phyloP scores from a whole-genome alignment of 257 asterid species.

The Phtheirospermum japonicum region DNA sequence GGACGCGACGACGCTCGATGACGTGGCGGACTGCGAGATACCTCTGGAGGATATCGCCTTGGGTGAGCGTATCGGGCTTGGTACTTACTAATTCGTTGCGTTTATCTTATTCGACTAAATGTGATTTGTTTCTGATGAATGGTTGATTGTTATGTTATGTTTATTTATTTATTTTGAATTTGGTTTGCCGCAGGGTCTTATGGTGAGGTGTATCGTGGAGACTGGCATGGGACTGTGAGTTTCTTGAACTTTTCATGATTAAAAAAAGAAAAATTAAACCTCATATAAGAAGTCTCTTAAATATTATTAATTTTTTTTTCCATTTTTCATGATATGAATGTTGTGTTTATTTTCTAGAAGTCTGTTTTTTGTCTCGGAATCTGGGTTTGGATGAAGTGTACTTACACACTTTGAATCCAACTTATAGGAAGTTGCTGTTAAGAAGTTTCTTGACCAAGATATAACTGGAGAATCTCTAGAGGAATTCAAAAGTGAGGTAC shows the following conservation, averaged over 20 bases:
- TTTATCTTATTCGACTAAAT: slow-evolving; percentile 17
- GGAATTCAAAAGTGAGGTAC: slow-evolving; percentile 96
- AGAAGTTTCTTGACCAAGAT: slow-evolving; percentile 89
- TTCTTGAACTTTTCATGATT: slow-evolving; percentile 18
- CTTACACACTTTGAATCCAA: slow-evolving; percentile 31
- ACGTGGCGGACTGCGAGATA: slow-evolving; percentile 95
- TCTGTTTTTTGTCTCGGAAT: slow-evolving; percentile 21
- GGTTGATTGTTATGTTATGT: slow-evolving; percentile 14
- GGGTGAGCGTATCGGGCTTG: slow-evolving; percentile 99
- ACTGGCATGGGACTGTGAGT: slow-evolving; percentile 99
- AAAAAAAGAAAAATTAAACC: too few relatives aligned
- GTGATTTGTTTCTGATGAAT: slow-evolving; percentile 23
- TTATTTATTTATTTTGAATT: slow-evolving; percentile 14
- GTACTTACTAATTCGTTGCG: slow-evolving; percentile 46
- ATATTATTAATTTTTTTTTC: slow-evolving; percentile 1
- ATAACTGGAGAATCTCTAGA: slow-evolving; percentile 88
- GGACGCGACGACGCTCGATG: slow-evolving; percentile 66
- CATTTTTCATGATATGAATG: neutral
- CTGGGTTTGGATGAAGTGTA: slow-evolving; percentile 25
- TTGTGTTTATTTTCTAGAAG: slow-evolving; percentile 15
- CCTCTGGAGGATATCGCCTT: slow-evolving; percentile 88
- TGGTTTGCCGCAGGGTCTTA: slow-evolving; percentile 69
- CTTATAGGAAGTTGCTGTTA: slow-evolving; percentile 94
- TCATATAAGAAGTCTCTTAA: neutral
- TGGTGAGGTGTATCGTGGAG: slow-evolving; percentile 96